Evolutionary conservation across 2,329 filamentous ascomycete species (phyloP), one percentile per base, ranked within the genome.

Genomic region (Knufia petricola): DNA sequence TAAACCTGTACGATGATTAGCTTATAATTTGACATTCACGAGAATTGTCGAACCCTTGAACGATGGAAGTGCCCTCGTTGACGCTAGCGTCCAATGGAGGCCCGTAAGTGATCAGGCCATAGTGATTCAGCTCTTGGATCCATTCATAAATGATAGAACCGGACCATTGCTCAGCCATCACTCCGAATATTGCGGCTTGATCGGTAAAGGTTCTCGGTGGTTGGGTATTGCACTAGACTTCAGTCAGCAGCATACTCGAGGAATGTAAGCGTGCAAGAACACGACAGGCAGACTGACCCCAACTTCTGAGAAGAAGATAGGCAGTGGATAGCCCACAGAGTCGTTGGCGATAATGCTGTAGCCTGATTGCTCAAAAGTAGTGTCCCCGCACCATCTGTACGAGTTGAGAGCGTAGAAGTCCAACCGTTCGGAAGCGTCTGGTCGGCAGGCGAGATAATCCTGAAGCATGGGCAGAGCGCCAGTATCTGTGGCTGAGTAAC

Each of bases 391-490:
- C 83, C 83, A 87, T 61, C 87, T 84, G 64, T 94, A 92, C 42
- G 85, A 85, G 63, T 95, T 94, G 54, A 94, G 72, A 1, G 82
- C 77, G 65, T 87, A 94, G 68, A 94, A 92, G 63, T 94, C 87
- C 56, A 92, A 66, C 31, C 78, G 77, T 57, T 89, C 83, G 1
- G 63, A 61, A 7, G 72, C 56, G 60, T 92, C 82, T 55, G 72
- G 73, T 52, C 84, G 84, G 64, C 87, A 94, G 10, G 85, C 85
- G 37, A 94, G 72, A 64, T 92, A 94, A 60, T 82, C 76, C 59
- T 81, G 78, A 40, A 82, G 67, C 71, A 79, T 81, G 23, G 78
- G 79, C 12, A 81, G 70, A 50, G 82, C 75, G 2, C 84, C 76
- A 60, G 94, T 90, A 63, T 94, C 87, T 31, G 87, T 86, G 9